Conservation (phyloP, 148 eudicot genomes). For the Cornus controversa region DNA sequence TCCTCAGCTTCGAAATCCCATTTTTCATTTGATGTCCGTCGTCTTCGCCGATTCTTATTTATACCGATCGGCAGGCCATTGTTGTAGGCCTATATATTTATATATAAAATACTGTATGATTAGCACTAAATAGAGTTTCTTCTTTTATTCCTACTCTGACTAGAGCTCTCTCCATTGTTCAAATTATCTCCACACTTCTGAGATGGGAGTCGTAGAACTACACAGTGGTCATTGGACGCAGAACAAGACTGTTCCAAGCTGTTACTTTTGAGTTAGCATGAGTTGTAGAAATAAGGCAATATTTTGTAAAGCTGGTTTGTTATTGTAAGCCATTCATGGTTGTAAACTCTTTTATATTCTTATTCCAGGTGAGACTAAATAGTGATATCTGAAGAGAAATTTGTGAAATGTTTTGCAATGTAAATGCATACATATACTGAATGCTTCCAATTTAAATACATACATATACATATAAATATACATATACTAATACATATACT, state of each 20-base stretch:
- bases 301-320: neutral
- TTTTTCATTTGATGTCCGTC: conserved; percentile 8
- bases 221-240: neutral
- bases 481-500: too few relatives aligned
- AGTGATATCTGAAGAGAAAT: neutral
- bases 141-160: neutral
- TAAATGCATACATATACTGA: too few relatives aligned
- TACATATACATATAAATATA: too few relatives aligned
- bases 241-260: neutral
- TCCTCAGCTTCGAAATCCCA: neutral
- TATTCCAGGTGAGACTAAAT: neutral
- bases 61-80: conserved; percentile 12
- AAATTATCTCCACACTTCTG: neutral
- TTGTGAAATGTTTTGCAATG: too few relatives aligned
- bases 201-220: neutral
- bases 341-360: neutral
- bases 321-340: too few relatives aligned
- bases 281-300: neutral
- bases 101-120: neutral
- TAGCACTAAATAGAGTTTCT: neutral
- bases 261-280: neutral
- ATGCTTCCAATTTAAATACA: too few relatives aligned
- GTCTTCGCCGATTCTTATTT: conserved; percentile 7
- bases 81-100: neutral
- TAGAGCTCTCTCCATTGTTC: neutral